Conservation (phyloP, 371 early-diverging fungal genomes). For the Actinomucor elegans region DNA sequence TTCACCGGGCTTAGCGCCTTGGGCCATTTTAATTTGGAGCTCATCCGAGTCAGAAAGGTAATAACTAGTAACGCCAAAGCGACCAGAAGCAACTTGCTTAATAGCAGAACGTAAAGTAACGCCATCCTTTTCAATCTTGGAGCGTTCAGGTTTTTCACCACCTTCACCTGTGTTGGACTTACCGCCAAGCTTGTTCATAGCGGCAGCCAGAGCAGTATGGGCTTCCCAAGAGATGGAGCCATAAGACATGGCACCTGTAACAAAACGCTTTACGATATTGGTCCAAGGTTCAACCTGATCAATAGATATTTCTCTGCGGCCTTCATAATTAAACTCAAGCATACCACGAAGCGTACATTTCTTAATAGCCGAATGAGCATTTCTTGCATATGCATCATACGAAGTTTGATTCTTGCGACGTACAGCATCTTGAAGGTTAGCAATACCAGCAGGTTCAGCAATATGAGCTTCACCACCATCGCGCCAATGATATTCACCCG, state of each 20-base stretch:
- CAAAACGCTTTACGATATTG: conserved; percentile 91
- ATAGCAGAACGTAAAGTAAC: conserved; percentile 88
- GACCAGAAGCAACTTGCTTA: conserved; percentile 97
- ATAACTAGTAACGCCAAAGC: conserved; percentile 95
- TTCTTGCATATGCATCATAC: conserved; percentile 81
- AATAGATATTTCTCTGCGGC: conserved; percentile 73
- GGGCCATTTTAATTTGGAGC: conserved; percentile 98
- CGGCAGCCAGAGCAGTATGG: conserved; percentile 88
- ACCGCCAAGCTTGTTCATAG: conserved; percentile 96
- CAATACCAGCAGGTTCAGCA: conserved; percentile 87
- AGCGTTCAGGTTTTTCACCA: conserved; percentile 92
- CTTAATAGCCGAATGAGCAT: conserved; percentile 79
- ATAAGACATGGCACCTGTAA: conserved; percentile 98
- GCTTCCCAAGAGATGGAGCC: conserved; percentile 97
- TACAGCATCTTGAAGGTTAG: conserved; percentile 93
- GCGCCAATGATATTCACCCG: conserved; percentile 97
- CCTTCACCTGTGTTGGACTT: conserved; percentile 98
- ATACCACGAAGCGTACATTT: conserved; percentile 93
- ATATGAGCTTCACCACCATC: conserved; percentile 90
- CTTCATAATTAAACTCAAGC: conserved; percentile 84
- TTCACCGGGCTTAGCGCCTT: conserved; percentile 98
- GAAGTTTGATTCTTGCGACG: conserved; percentile 82
- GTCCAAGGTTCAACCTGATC: conserved; percentile 98
- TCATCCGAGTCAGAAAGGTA: conserved; percentile 94
- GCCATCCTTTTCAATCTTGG: conserved; percentile 67